phyloP scores from a whole-genome alignment of 441 rosid genomes.

The Populus hybrid region DNA sequence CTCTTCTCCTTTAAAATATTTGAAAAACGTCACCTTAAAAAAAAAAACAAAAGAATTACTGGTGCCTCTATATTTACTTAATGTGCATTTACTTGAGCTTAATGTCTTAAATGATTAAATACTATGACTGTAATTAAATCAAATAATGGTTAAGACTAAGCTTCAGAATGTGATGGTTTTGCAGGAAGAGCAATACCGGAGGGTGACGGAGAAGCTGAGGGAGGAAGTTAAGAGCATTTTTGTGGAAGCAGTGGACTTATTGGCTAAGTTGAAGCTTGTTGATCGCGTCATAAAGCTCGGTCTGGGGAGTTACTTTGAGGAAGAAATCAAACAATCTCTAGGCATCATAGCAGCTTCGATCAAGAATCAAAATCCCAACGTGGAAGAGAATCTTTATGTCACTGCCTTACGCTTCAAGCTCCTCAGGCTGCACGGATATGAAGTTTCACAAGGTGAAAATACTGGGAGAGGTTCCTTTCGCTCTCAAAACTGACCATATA shows the following conservation, averaged over 20 bases:
- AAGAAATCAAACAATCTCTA: conserved; percentile 32
- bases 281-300: conserved; percentile 40
- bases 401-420: conserved; percentile 40
- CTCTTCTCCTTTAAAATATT: too few relatives aligned
- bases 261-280: conserved; percentile 35
- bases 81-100: neutral
- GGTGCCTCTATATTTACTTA: neutral
- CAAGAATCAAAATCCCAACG: neutral
- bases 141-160: neutral
- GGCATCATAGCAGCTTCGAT: conserved; percentile 15
- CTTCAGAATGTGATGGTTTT: conserved; percentile 1
- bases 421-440: conserved; percentile 39
- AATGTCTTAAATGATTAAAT: neutral
- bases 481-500: neutral
- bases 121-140: neutral
- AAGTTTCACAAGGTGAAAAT: conserved; percentile 40
- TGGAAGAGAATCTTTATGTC: conserved; percentile 22
- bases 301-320: conserved; percentile 26
- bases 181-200: conserved; percentile 26
- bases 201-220: conserved; percentile 11
- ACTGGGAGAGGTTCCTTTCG: neutral
- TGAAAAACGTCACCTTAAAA: neutral
- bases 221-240: conserved; percentile 25
- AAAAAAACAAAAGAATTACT: neutral
- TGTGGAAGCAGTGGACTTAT: conserved; percentile 18